These are phyloP conservation scores for Podospora didyma DNA, from an alignment of 495 filamentous ascomycete species.

Conservation along the genomic window DNA sequence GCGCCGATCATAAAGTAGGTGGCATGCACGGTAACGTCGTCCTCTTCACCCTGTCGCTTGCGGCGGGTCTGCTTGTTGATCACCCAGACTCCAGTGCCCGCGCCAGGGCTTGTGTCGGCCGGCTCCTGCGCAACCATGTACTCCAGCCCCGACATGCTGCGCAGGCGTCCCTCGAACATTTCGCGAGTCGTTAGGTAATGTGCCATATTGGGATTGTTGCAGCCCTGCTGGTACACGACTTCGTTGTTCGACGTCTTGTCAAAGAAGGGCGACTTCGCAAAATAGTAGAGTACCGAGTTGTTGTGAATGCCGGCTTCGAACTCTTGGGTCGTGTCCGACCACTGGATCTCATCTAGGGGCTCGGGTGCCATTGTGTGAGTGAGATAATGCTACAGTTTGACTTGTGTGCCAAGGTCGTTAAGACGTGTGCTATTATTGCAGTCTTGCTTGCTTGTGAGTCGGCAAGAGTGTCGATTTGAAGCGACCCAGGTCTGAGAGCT, in stretches of 20 bases:
- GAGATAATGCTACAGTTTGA: neutral
- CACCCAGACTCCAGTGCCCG: conserved; percentile 77
- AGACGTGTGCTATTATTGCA: too few species aligned
- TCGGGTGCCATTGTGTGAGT: conserved; percentile 6
- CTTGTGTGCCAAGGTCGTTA: too few species aligned
- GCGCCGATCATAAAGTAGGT: conserved; percentile 82
- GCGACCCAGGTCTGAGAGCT: too few species aligned
- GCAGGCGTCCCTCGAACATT: conserved; percentile 71
- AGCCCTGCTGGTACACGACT: conserved; percentile 68
- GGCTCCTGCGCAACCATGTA: conserved; percentile 78
- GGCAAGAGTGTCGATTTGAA: too few species aligned
- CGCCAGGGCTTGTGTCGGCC: conserved; percentile 58
- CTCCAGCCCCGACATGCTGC: conserved; percentile 76
- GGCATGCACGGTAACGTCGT: conserved; percentile 67
- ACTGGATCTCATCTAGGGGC: conserved; percentile 74
- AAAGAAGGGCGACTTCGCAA: conserved; percentile 85
- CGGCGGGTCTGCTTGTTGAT: conserved; percentile 83
- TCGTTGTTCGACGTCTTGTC: conserved; percentile 87
- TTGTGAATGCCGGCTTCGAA: conserved; percentile 56
- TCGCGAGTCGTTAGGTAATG: conserved; percentile 62
- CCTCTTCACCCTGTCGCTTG: conserved; percentile 52
- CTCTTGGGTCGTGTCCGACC: conserved; percentile 54
- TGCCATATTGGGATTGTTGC: conserved; percentile 60
- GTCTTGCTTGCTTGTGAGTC: too few species aligned
- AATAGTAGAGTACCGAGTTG: conserved; percentile 82